phyloP scores from a whole-genome alignment of 768 basidiomycete species.

The Russula emetica region DNA sequence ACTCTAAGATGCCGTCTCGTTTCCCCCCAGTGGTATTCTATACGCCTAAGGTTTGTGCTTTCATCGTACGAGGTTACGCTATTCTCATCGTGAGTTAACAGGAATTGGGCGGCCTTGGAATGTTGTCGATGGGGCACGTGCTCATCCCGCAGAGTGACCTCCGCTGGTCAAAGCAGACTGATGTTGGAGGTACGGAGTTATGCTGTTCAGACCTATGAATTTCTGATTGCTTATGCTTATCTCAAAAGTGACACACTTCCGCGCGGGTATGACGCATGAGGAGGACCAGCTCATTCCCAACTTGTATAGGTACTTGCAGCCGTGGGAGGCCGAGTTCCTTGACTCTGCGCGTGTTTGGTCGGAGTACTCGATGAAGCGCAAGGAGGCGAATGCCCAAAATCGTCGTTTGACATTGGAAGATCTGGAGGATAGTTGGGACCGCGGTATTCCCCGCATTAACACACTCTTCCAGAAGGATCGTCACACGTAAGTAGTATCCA shows the following conservation, averaged over 20 bases:
- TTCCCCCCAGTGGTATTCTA: constrained; percentile 97
- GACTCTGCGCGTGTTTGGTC: constrained; percentile 99
- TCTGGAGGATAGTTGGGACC: constrained; percentile 97
- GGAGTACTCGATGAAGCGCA: constrained; percentile 98
- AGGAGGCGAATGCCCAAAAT: constrained; percentile 99
- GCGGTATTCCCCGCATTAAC: constrained; percentile 97
- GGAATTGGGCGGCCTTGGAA: constrained; percentile 96
- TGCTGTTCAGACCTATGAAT: neutral
- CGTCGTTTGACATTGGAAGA: constrained; percentile 95
- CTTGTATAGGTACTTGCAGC: constrained; percentile 92
- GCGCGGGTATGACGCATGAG: constrained; percentile 96
- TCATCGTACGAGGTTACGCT: constrained; percentile 9
- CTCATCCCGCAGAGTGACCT: constrained; percentile 97
- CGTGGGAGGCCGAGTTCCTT: constrained; percentile 96
- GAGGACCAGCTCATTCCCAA: constrained; percentile 96
- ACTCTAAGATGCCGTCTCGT: constrained; percentile 99
- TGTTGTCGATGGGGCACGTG: constrained; percentile 99
- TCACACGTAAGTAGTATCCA: constrained; percentile 61
- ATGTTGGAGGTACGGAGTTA: constrained; percentile 64
- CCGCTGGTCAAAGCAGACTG: constrained; percentile 97
- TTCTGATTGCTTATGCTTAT: neutral
- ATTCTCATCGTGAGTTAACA: constrained; percentile 30
- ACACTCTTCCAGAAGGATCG: constrained; percentile 98
- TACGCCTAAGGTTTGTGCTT: constrained; percentile 69
- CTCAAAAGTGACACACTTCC: constrained; percentile 86